phyloP scores from a whole-genome alignment of 495 filamentous ascomycete species.

The Acidomyces sp. region DNA sequence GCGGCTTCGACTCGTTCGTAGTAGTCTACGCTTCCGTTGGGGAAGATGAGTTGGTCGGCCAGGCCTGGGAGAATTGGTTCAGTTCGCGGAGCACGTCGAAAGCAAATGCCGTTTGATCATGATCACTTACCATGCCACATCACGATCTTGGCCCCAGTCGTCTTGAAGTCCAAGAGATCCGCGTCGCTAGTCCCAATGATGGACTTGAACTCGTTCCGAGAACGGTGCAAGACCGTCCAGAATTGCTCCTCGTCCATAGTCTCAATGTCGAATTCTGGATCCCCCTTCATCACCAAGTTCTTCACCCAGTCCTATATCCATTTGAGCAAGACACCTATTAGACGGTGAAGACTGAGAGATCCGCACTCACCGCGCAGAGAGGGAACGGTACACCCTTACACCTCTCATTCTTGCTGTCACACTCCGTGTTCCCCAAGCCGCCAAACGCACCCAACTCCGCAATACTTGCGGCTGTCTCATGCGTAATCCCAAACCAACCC shows the following conservation, averaged over 20 bases:
- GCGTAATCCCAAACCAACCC: conserved; percentile 18
- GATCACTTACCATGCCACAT: conserved; percentile 31
- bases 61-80: conserved; percentile 12
- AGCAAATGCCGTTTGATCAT: neutral
- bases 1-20: conserved; percentile 18
- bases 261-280: conserved; percentile 13
- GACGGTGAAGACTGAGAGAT: too few species aligned
- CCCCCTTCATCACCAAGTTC: too few species aligned
- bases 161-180: conserved; percentile 31
- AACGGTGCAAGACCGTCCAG: conserved; percentile 21
- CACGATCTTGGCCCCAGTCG: conserved; percentile 33
- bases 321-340: too few species aligned
- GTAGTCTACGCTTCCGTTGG: conserved; percentile 18
- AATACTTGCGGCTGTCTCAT: conserved; percentile 8
- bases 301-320: conserved; percentile 18
- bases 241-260: conserved; percentile 15
- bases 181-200: conserved; percentile 30
- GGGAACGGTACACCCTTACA: conserved; percentile 13
- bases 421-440: conserved; percentile 7
- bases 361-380: too few species aligned
- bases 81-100: neutral
- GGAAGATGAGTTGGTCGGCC: conserved; percentile 20
- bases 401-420: conserved; percentile 2
- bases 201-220: conserved; percentile 23
- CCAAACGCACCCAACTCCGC: neutral